Evolutionary conservation across 768 basidiomycete genomes (phyloP), one percentile per base, ranked within the genome.

Genomic region (Podaxis sp.): DNA sequence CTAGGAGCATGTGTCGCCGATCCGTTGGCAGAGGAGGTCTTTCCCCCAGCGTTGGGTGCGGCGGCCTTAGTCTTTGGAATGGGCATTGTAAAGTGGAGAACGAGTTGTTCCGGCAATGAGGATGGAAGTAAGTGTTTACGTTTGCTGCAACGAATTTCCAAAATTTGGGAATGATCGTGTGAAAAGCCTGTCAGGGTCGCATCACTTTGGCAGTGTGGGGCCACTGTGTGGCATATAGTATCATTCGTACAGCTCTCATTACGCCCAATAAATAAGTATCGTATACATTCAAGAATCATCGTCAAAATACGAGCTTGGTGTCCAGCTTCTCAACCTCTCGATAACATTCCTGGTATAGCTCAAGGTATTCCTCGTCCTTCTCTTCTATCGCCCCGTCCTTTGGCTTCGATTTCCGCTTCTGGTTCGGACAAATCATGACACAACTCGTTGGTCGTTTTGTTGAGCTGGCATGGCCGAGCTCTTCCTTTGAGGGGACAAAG

Each of bases 381-480:
- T 82, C 86, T 44, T 84, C 88, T 2, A 50, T 20, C 50, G 74
- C 75, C 8, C 79, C 84, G 48, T 86, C 87, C 68, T 90, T 88
- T 70, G 80, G 77, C 69, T 86, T 88, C 52, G 75, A 73, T 71
- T 87, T 90, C 74, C 85, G 87, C 73, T 93, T 92, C 72, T 86
- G 82, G 71, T 89, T 81, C 1, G 93, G 91, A 73, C 91, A 95
- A 57, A 99, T 82, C 87, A 99, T 91, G 4, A 99, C 96, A 75
- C 96, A 98, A 68, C 95, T 96, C 54, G 97, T 99, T 37, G 97
- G 96, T 68, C 97, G 89, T 79, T 99, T 99, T 49, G 97, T 99
- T 56, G 93, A 91, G 72, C 95, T 95, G 17, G 96, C 93, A 68
- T 91, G 89, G 0, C 97, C 97, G 30, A 99, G 88, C 71, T 96